Percentiles rank a stretch among this genome's conserved stretches.
phyloP scores from a whole-genome alignment of 2,329 filamentous ascomycete species.

The Akanthomyces muscarius region DNA sequence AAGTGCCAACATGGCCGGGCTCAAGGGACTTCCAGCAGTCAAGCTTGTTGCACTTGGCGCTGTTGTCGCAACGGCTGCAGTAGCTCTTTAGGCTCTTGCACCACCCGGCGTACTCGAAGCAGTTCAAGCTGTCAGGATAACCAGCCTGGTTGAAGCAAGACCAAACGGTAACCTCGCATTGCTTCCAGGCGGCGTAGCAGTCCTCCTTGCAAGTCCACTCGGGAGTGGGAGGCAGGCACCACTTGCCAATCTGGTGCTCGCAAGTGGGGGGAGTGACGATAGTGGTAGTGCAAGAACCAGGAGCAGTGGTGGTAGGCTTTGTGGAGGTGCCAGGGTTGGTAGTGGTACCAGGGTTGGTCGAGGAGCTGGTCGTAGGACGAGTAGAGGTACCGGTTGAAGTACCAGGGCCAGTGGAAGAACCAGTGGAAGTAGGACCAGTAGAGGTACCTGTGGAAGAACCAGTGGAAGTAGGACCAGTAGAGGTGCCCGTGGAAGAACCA shows the following conservation, averaged over 20 bases:
- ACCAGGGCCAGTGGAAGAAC: neutral
- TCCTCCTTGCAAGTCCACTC: constrained; percentile 40
- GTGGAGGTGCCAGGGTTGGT: constrained; percentile 21
- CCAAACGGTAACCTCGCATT: constrained; percentile 44
- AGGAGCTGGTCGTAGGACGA: constrained; percentile 19
- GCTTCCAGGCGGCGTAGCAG: constrained; percentile 41
- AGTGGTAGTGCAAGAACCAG: constrained; percentile 41
- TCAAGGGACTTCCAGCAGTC: constrained; percentile 41
- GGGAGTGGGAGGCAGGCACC: constrained; percentile 49
- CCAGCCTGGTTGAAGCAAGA: constrained; percentile 51
- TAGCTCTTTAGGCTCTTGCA: constrained; percentile 43
- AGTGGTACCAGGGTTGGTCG: constrained; percentile 21
- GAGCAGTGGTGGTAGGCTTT: constrained; percentile 24
- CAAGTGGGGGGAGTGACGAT: constrained; percentile 43
- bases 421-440: constrained; percentile 9
- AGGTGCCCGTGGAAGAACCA: constrained; percentile 12
- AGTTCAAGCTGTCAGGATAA: constrained; percentile 45
- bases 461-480: constrained; percentile 12
- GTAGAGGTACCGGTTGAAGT: constrained; percentile 15
- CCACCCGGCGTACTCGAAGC: constrained; percentile 49
- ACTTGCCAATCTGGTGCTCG: constrained; percentile 52
- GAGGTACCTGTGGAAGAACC: neutral
- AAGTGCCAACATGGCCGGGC: constrained; percentile 33
- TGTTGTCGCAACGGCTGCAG: constrained; percentile 38
- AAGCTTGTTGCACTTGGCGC: constrained; percentile 37